Base-by-base conservation (phyloP, 768 basidiomycete species). In the Boletus huronensis region DNA sequence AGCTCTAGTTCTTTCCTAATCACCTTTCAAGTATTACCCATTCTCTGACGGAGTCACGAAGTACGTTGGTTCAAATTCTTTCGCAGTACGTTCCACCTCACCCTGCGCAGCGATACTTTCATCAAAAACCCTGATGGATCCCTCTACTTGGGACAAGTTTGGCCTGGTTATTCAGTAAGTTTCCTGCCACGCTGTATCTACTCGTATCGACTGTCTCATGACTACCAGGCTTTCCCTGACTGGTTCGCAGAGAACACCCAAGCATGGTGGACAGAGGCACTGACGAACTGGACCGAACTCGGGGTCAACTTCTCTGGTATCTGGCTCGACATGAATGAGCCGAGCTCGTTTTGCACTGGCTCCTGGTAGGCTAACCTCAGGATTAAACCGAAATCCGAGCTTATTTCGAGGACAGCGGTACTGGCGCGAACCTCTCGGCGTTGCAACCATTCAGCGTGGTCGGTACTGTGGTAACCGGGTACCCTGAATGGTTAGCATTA, bases 101-200 rank as follows among this genome's bases (percentile, higher is more conserved):
- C 17, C 8, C 5, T 48, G 4, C 28, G 21, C 55, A 87, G 85
- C n/a, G 78, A 81, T 45, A 79, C 83, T 0, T 91, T 84, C 68
- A 79, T 92, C 48, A 88, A 82, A 60, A 90, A 91, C 65, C 84
- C 84, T 0, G 84, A 91, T 61, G 84, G 83, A 0, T 78, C 83
- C 35, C 79, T 84, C 61, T 90, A 87, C 66, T 64, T 88, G 1
- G 90, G 90, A 11, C 77, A 84, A 63, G 88, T 89, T 9, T 90
- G 86, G 88, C 87, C 88, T 16, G 87, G 88, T 23, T 85, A 81
- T 68, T 84, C 85, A 7, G 86, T 83, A 34, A 17, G 76, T 64
- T 32, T 29, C 4, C 7, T 43, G 16, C 5, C 14, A 10, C 6
- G 6, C 13, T 19, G n/a, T 13, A 5, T 42, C n/a, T 14, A 3